Conservation (phyloP, 2,329 filamentous ascomycete species). For the Penicillium sp. region DNA sequence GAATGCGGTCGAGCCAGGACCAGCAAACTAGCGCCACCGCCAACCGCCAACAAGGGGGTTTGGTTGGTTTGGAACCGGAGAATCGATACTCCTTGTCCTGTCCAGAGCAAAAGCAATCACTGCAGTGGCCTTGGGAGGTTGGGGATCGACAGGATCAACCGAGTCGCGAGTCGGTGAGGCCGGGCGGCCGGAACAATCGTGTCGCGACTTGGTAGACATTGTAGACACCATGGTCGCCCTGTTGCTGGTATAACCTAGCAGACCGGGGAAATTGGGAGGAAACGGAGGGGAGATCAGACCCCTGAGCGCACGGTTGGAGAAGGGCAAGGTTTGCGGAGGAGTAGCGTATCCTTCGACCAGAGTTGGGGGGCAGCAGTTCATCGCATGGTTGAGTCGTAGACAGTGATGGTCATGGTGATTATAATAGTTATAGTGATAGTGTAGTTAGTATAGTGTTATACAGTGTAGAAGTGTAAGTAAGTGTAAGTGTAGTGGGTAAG, state of each 20-base stretch:
- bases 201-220: too few relatives aligned
- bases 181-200: not conserved
- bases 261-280: not conserved
- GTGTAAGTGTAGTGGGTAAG: not conserved
- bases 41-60: not conserved
- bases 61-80: not conserved
- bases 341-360: not conserved
- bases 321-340: not conserved
- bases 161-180: slow-evolving; percentile 1
- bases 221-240: not conserved
- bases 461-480: not conserved
- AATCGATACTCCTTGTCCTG: not conserved
- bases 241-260: not conserved
- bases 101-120: not conserved
- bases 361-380: not conserved
- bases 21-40: not conserved
- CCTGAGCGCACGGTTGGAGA: not conserved
- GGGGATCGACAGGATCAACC: not conserved
- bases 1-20: not conserved
- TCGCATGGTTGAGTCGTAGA: not conserved
- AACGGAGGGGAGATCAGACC: not conserved
- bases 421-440: not conserved
- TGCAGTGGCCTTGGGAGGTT: not conserved
- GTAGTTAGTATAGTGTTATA: too few relatives aligned
- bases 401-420: not conserved